Base-by-base conservation (phyloP, 2,329 filamentous ascomycete species). In the Sporothrix pseudoabietina region DNA sequence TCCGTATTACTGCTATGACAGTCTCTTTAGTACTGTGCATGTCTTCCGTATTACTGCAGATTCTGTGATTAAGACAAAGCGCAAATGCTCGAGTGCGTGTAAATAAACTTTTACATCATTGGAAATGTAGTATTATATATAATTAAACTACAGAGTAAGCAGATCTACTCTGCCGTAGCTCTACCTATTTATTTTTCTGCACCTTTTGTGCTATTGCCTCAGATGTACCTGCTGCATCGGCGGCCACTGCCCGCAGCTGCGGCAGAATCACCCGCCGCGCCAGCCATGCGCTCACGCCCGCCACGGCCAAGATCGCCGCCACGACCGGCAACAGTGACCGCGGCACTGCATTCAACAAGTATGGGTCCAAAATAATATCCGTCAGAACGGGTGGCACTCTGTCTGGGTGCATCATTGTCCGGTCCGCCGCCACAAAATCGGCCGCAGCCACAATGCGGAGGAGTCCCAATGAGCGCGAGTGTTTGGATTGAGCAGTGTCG, bases 361-460 rank as follows among this genome's bases (percentile, higher is more conserved):
- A 98, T 0, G 94, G 94, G 81, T 98, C 96, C 32, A 99, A 88
- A 78, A 98, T 92, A 81, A 90, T 82, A 77, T 99, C 95, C 70
- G 91, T 91, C 71, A 89, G 84, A 4, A 98, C 94, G 0, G 90
- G 88, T 1, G 91, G 90, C 16, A 93, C 91, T 75, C 86, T 78
- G 68, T 84, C 82, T 3, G 75, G 72, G 6, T 39, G 55, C 95
- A 98, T 98, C 78, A 97, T 86, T 1, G 86, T 86, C 75, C 84
- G 82, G 79, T 97, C 87, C 74, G 89, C 86, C 12, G 92, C 92
- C 81, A 92, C 97, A 84, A 95, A 99, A 78, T 97, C 93, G 65
- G 96, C 94, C 26, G 91, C 89, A 16, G 94, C 89, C 75, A 87
- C 86, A 71, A 98, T 85, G 75, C 89, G 91, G 2, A 98, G 87